Base-by-base conservation (phyloP, 768 basidiomycete genomes). In the Lanmaoa pseudosensibilis region DNA sequence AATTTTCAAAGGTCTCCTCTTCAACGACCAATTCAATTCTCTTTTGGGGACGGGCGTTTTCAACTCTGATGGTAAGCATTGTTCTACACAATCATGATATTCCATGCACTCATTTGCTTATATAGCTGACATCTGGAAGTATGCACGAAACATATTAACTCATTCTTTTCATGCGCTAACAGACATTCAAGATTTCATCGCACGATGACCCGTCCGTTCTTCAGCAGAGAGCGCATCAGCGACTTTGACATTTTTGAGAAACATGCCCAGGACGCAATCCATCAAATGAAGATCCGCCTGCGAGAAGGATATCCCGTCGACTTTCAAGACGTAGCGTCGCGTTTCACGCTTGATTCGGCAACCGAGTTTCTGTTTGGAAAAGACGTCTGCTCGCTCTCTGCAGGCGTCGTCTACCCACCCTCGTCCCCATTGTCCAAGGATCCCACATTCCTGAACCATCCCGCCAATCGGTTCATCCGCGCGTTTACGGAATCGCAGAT, bases 301-400 rank as follows among this genome's bases (percentile, higher is more conserved):
- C 52, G 62, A 4, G 62, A 74, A 27, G 77, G 78, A 2, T 69
- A 74, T 37, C 68, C 76, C 5, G 63, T 81, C 39, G 77, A 81
- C 59, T 72, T 78, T 56, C 75, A 80, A 61, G 80, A 78, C 46
- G 60, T 78, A 49, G 68, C 69, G 2, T 71, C 70, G 1, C 73
- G 78, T 4, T 83, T 83, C 65, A 82, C 83, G 1, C 67, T 86
- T 34, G 84, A 86, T 62, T 82, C 81, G 1, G 81, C 82, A 0
- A 79, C 82, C 0, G 80, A 81, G 25, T 84, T 85, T 62, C 73
- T 84, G 11, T 82, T 83, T 55, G 80, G 83, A 32, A 65, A 65
- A 18, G 64, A 73, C 21, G 77, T 76, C 11, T 32, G 72, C 37
- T 72, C 71, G 0, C 68, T 78, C 33, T 66, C 71, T 0, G 75